These are phyloP conservation scores for Macrolepiota albuminosa DNA, from an alignment of 768 basidiomycete genomes.

Conservation along the genomic window DNA sequence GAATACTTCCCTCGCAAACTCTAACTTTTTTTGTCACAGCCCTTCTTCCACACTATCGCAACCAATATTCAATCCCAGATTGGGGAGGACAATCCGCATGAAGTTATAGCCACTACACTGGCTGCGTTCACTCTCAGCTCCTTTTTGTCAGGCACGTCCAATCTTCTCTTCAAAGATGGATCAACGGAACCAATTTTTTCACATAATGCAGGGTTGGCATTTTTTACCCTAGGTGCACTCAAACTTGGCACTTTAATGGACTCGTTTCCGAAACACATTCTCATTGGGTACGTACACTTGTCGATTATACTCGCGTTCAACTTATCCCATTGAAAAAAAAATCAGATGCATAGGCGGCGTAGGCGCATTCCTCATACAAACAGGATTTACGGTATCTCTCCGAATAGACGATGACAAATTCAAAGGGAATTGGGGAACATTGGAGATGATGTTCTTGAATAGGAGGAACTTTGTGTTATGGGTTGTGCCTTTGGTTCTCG, in stretches of 20 bases:
- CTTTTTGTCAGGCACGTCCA: constrained; percentile 72
- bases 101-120: constrained; percentile 87
- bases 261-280: constrained; percentile 98
- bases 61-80: constrained; percentile 69
- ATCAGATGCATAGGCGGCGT: constrained; percentile 88
- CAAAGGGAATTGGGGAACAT: constrained; percentile 43
- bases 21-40: constrained; percentile 36
- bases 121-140: constrained; percentile 86
- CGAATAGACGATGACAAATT: constrained; percentile 76
- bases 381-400: constrained; percentile 83
- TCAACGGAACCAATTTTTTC: background rate
- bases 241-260: constrained; percentile 83
- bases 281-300: constrained; percentile 60
- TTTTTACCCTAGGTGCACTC: constrained; percentile 79
- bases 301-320: too few relatives aligned
- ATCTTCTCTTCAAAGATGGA: background rate
- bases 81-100: constrained; percentile 61
- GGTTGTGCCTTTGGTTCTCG: constrained; percentile 74
- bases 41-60: constrained; percentile 93
- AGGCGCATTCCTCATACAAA: constrained; percentile 86
- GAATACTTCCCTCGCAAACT: background rate
- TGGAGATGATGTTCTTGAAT: constrained; percentile 67
- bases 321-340: background rate
- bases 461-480: constrained; percentile 66
- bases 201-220: constrained; percentile 53